These are phyloP conservation scores for Ceratocystis colombiana DNA, from an alignment of 2,329 filamentous ascomycete species.

Conservation along the genomic window DNA sequence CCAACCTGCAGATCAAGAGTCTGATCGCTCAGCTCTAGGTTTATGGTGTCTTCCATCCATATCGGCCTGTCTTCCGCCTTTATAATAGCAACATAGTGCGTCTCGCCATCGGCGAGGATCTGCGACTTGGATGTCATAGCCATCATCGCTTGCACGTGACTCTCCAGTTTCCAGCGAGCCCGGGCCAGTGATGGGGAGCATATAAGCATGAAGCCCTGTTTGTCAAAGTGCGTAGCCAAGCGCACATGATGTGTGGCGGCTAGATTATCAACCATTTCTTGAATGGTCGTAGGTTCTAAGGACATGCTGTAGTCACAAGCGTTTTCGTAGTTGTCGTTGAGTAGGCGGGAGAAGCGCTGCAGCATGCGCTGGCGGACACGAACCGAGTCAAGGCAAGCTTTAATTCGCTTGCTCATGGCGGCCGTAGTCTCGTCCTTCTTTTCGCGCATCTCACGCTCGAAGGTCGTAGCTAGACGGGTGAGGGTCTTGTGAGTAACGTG, in stretches of 20 bases:
- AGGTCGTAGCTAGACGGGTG: slow-evolving; percentile 76
- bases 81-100: slow-evolving; percentile 46
- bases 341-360: slow-evolving; percentile 82
- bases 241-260: slow-evolving; percentile 78
- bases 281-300: slow-evolving; percentile 54
- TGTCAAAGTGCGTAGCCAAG: slow-evolving; percentile 57
- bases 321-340: slow-evolving; percentile 92
- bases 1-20: slow-evolving; percentile 77
- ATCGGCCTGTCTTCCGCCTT: slow-evolving; percentile 65
- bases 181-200: slow-evolving; percentile 65
- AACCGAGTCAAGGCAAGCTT: slow-evolving; percentile 87
- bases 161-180: slow-evolving; percentile 49
- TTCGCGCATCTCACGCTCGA: slow-evolving; percentile 79
- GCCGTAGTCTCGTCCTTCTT: slow-evolving; percentile 71
- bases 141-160: slow-evolving; percentile 73
- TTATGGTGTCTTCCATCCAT: slow-evolving; percentile 72
- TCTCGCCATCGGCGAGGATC: slow-evolving; percentile 41
- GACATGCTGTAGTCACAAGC: slow-evolving; percentile 89
- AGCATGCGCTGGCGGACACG: slow-evolving; percentile 92
- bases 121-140: slow-evolving; percentile 53
- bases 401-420: slow-evolving; percentile 96
- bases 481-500: slow-evolving; percentile 88
- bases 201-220: slow-evolving; percentile 70
- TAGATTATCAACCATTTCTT: slow-evolving; percentile 70
- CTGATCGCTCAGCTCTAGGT: slow-evolving; percentile 62